phyloP scores from a whole-genome alignment of 2,329 filamentous ascomycete genomes.

The Chaetomiaceae sp. region DNA sequence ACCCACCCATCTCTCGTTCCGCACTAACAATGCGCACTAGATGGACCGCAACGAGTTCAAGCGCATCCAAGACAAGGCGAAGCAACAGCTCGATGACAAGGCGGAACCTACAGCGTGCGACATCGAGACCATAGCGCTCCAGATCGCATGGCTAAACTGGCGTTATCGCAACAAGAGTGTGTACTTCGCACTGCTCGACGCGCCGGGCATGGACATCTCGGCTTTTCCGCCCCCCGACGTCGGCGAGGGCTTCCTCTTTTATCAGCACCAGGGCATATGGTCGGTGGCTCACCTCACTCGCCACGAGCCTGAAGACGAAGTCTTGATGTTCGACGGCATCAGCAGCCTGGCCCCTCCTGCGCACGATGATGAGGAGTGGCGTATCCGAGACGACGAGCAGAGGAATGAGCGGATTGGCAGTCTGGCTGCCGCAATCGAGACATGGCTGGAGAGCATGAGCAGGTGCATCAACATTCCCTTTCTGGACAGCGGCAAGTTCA shows the following conservation, averaged over 20 bases:
- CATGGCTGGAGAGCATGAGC: no score
- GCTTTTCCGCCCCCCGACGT: neutral
- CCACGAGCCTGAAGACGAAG: neutral
- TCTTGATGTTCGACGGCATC: slow-evolving; percentile 1
- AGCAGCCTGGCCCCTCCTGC: neutral
- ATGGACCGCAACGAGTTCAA: neutral
- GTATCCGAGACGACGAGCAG: neutral
- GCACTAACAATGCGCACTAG: slow-evolving; percentile 1
- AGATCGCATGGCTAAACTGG: slow-evolving; percentile 7
- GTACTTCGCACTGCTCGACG: slow-evolving; percentile 1
- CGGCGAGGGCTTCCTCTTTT: slow-evolving; percentile 1
- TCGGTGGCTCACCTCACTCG: slow-evolving; percentile 4
- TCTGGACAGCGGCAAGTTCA: no score
- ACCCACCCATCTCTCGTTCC: no score
- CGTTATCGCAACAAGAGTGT: neutral
- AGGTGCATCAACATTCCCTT: no score
- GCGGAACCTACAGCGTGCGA: neutral
- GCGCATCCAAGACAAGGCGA: slow-evolving; percentile 1
- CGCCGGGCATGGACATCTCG: slow-evolving; percentile 2
- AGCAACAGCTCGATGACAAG: neutral
- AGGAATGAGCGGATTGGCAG: neutral
- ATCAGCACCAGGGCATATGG: neutral
- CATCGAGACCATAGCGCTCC: slow-evolving; percentile 3
- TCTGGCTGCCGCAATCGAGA: neutral
- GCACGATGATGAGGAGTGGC: neutral